These are phyloP conservation scores for Saccharomyces paradoxus DNA, from an alignment of 805 yeast species.

Conservation along the genomic window DNA sequence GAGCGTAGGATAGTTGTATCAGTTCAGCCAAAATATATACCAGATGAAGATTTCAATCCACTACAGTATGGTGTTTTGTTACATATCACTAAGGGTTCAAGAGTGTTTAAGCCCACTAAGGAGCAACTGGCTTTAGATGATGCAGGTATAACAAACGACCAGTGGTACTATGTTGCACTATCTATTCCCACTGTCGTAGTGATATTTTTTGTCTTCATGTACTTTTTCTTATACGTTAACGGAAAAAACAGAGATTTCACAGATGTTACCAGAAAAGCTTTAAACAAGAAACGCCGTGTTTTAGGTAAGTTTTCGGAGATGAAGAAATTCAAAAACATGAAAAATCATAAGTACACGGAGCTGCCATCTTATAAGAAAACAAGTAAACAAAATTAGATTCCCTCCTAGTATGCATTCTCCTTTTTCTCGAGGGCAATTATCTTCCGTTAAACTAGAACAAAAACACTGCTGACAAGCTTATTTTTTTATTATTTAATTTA, in stretches of 20 bases:
- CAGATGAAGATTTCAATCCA: conserved; percentile 59
- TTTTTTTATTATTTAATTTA: not conserved
- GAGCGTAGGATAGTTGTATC: conserved; percentile 53
- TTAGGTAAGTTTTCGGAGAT: conserved; percentile 34
- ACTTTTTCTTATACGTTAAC: conserved; percentile 51
- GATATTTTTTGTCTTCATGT: conserved; percentile 54
- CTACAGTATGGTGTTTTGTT: conserved; percentile 47
- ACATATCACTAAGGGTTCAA: conserved; percentile 31
- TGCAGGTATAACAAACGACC: conserved; percentile 38
- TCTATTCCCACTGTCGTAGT: conserved; percentile 61
- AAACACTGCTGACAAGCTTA: not conserved
- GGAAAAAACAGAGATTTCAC: conserved; percentile 48
- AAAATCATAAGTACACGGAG: conserved; percentile 35
- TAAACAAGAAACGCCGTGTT: conserved; percentile 32
- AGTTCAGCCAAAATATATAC: conserved; percentile 61
- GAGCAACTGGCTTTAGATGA: conserved; percentile 37
- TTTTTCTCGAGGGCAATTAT: not conserved
- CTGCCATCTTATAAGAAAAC: conserved; percentile 33
- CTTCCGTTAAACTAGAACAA: not conserved
- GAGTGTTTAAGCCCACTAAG: conserved; percentile 37
- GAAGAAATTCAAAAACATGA: conserved; percentile 25
- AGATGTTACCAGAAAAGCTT: conserved; percentile 32
- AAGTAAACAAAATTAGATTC: conserved; percentile 19
- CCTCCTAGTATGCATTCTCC: not conserved
- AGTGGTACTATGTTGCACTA: conserved; percentile 55